These are phyloP conservation scores for Bondarzewia mesenterica DNA, from an alignment of 1,284 basidiomycete genomes.

Conservation along the genomic window DNA sequence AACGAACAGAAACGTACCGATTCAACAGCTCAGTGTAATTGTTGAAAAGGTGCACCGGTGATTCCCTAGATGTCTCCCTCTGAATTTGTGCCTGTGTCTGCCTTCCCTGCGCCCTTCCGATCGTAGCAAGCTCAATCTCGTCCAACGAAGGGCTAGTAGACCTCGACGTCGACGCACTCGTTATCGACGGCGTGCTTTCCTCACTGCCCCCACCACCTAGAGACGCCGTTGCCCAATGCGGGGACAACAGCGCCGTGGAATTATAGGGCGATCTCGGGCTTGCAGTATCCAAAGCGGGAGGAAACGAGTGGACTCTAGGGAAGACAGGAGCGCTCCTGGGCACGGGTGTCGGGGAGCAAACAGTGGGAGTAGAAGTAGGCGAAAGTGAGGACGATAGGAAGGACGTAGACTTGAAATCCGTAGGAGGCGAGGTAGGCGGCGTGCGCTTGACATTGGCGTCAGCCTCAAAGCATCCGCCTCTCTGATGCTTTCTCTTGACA, in stretches of 20 bases:
- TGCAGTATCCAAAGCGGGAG: too few species aligned
- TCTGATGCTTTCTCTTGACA: too few species aligned
- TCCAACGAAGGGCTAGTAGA: slow-evolving; percentile 8
- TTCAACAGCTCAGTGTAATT: slow-evolving; percentile 56
- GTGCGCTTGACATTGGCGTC: too few species aligned
- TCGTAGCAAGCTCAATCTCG: background rate
- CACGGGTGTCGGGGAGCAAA: too few species aligned
- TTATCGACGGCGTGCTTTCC: background rate
- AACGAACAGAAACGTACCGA: slow-evolving; percentile 35
- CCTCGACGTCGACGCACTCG: background rate
- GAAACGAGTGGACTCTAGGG: too few species aligned
- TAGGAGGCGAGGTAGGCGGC: background rate
- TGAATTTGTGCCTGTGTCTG: slow-evolving; percentile 8
- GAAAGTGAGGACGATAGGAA: too few species aligned
- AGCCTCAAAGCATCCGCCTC: too few species aligned
- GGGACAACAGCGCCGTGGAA: too few species aligned
- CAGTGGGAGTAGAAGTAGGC: too few species aligned
- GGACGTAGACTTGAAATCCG: background rate
- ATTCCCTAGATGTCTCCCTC: slow-evolving; percentile 9
- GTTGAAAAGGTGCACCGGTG: slow-evolving; percentile 15
- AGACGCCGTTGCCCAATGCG: too few species aligned
- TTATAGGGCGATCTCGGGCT: too few species aligned
- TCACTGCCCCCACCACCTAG: background rate
- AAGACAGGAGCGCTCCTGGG: too few species aligned
- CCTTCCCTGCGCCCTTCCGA: background rate